Conservation (phyloP, 805 yeast genomes). For the Suhomyces vadensis region DNA sequence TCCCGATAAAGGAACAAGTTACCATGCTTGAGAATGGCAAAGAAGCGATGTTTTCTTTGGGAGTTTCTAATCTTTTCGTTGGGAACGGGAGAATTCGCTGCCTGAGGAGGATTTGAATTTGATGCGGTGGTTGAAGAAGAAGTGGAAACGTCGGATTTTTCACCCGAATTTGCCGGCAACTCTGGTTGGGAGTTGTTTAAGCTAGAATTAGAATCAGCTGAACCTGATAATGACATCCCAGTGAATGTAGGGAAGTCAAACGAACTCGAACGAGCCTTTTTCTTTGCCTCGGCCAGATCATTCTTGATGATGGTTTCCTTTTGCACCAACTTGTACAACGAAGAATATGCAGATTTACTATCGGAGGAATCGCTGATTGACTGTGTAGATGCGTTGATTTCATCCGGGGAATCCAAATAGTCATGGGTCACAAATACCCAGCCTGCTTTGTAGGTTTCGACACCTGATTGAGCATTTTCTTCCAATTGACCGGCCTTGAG, state of each 20-base stretch:
- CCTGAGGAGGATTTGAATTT: slow-evolving; percentile 1
- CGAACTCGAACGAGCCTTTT: slow-evolving; percentile 9
- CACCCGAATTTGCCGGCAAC: neutral
- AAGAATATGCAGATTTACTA: slow-evolving; percentile 57
- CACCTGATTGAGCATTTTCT: slow-evolving; percentile 59
- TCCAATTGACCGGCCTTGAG: slow-evolving; percentile 66
- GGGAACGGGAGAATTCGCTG: neutral
- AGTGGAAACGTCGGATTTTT: neutral
- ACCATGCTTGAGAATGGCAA: slow-evolving; percentile 79
- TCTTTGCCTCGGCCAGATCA: slow-evolving; percentile 6
- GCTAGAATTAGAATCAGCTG: neutral
- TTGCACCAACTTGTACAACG: slow-evolving; percentile 59
- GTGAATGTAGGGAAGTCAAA: slow-evolving; percentile 9
- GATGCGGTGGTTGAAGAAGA: neutral
- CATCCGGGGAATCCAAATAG: slow-evolving; percentile 47
- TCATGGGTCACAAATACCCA: slow-evolving; percentile 87
- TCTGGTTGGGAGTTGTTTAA: neutral
- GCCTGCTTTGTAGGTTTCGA: slow-evolving; percentile 64
- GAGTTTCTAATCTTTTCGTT: slow-evolving; percentile 18
- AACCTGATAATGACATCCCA: neutral
- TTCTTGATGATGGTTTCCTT: slow-evolving; percentile 18
- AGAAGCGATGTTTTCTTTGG: slow-evolving; percentile 59
- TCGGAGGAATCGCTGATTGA: slow-evolving; percentile 42
- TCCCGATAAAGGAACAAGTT: slow-evolving; percentile 83
- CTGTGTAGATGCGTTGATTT: slow-evolving; percentile 50